A percentile compares a stretch with the other conserved stretches of the same genome.
Conservation (phyloP, 768 basidiomycete genomes). For the Phanerochaete sordida region DNA sequence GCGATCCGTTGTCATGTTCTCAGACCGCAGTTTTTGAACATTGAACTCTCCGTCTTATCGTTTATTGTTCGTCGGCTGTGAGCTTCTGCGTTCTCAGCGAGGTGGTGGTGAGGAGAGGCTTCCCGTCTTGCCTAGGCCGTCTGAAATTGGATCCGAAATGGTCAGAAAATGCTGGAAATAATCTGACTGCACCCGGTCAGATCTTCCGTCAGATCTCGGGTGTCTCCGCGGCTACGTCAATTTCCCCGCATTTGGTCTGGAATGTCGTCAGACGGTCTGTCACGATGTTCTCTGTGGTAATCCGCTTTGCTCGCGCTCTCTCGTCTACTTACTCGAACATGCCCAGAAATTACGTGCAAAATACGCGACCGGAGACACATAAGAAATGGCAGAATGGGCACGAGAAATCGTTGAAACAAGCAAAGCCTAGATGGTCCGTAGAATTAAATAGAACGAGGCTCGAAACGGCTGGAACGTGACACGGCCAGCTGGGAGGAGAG, state of each 20-base stretch:
- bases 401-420: background rate
- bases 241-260: background rate
- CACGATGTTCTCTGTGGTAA: no score
- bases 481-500: background rate
- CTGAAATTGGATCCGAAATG: no score
- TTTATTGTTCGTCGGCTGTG: no score
- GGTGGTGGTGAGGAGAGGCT: no score
- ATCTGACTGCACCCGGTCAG: background rate
- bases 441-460: constrained; percentile 10
- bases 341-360: background rate
- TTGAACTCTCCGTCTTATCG: no score
- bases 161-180: no score
- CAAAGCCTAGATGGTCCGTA: background rate
- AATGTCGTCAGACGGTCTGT: background rate
- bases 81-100: no score
- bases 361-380: background rate
- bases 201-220: background rate
- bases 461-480: constrained; percentile 15
- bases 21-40: no score
- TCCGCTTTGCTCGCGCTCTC: background rate
- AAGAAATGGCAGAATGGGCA: background rate
- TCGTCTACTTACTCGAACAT: background rate
- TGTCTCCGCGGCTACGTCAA: background rate
- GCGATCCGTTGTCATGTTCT: no score
- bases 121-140: no score